Base-by-base conservation (phyloP, 257 asterid genomes). In the Lavandula angustifolia region DNA sequence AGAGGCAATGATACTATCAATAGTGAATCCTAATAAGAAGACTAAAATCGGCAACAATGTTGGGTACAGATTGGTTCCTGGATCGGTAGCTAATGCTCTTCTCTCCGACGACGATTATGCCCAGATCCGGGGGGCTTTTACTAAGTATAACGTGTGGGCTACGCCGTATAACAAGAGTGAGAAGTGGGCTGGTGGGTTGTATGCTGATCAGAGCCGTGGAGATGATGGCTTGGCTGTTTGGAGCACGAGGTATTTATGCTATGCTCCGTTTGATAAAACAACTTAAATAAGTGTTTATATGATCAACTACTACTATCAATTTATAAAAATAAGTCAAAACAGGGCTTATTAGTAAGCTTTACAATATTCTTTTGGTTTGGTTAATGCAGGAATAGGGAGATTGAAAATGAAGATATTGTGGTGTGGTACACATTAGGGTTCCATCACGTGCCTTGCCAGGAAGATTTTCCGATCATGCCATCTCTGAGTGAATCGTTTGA, bases 391-490 rank as follows among this genome's bases (percentile, higher is more conserved):
- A 56, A 79, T 14, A 77, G 84, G 62, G 49, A 73, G 17, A 81
- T 85, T 4, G 80, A 80, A 73, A 77, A 81, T 60, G 59, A 63
- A 61, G 90, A 83, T 54, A 85, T 85, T 40, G 90, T 83, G 75
- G 47, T 83, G n/a, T 85, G 90, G 94, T 79, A 85, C 79, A 79
- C 82, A 37, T 3, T 81, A 35, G 90, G 90, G 0, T 60, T 83
- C 69, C 94, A 86, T 60, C 90, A 86, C 54, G 79, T 79, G 51
- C 90, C 94, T 0, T 62, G 76, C 71, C 90, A 83, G 51, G 90
- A 86, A 64, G 86, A 85, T 74, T 85, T 77, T 53, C 90, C 88
- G 1, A 42, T 85, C 32, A 85, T 85, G 94, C 86, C 88, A 9
- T 79, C 80, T 1, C 1, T 77, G 16, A 73, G 49, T 2, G 64